phyloP scores from a whole-genome alignment of 495 filamentous ascomycete species.

The Bacidia gigantensis region DNA sequence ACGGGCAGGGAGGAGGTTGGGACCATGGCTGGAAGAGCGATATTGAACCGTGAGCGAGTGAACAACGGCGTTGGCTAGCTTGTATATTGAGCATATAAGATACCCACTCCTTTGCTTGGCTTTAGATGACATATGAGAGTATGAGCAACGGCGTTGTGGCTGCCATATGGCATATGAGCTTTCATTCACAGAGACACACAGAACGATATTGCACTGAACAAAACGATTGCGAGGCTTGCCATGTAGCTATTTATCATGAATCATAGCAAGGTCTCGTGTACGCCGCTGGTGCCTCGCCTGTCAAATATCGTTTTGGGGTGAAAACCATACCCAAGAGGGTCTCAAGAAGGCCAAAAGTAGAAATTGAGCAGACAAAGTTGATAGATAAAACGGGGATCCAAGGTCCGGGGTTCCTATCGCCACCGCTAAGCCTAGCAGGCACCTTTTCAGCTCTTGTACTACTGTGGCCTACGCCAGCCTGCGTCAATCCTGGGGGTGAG shows the following conservation, averaged over 20 bases:
- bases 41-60: constrained; percentile 2
- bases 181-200: not conserved
- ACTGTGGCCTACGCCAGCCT: not conserved
- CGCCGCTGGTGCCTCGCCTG: not conserved
- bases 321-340: not conserved
- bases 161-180: not conserved
- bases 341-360: not conserved
- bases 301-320: not conserved
- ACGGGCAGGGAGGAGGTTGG: constrained; percentile 11
- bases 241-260: too few relatives aligned
- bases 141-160: not conserved
- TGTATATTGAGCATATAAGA: not conserved
- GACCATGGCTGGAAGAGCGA: constrained; percentile 5
- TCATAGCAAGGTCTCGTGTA: too few relatives aligned
- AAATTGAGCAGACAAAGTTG: not conserved
- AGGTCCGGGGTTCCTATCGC: not conserved
- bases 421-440: not conserved
- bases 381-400: not conserved
- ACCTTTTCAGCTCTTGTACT: not conserved
- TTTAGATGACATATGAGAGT: not conserved
- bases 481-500: not conserved
- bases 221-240: too few relatives aligned
- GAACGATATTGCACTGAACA: not conserved
- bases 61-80: not conserved
- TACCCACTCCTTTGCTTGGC: not conserved